Conservation (phyloP, 169 alveolate genomes). For the Toxoplasma gondii region DNA sequence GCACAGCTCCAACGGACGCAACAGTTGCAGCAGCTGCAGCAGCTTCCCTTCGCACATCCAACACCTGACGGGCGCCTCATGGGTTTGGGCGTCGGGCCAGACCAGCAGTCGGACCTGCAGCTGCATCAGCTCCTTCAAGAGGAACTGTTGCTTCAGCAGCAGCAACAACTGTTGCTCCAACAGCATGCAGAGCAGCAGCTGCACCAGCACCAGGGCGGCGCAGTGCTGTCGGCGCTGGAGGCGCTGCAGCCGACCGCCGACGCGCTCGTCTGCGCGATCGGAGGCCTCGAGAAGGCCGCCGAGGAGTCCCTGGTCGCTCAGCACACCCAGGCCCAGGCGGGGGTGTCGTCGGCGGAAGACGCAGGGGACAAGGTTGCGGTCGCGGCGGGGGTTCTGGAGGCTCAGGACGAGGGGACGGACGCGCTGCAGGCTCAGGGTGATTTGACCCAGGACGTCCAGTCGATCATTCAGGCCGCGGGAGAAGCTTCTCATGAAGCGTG, state of each 20-base stretch:
- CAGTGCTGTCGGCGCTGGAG: not conserved
- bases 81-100: constrained; percentile 6
- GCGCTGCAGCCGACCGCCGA: not conserved
- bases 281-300: not conserved
- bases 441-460: not conserved
- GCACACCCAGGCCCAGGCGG: not conserved
- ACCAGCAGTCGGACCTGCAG: constrained; percentile 32
- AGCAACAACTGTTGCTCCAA: constrained; percentile 40
- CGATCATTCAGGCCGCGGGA: not conserved
- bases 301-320: not conserved
- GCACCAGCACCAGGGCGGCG: not conserved
- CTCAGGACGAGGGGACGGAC: not conserved
- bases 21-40: constrained; percentile 26
- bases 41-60: constrained; percentile 5
- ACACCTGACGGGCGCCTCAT: constrained; percentile 10
- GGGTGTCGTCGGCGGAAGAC: not conserved
- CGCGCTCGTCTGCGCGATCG: not conserved
- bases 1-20: constrained; percentile 28
- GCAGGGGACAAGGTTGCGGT: not conserved
- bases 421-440: not conserved
- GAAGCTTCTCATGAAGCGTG: not conserved
- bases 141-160: constrained; percentile 45
- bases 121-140: constrained; percentile 43
- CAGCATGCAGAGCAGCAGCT: constrained; percentile 46
- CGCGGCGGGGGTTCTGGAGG: not conserved